These are phyloP conservation scores for Sarcocystis neurona DNA, from an alignment of 169 alveolate genomes.

Conservation along the genomic window DNA sequence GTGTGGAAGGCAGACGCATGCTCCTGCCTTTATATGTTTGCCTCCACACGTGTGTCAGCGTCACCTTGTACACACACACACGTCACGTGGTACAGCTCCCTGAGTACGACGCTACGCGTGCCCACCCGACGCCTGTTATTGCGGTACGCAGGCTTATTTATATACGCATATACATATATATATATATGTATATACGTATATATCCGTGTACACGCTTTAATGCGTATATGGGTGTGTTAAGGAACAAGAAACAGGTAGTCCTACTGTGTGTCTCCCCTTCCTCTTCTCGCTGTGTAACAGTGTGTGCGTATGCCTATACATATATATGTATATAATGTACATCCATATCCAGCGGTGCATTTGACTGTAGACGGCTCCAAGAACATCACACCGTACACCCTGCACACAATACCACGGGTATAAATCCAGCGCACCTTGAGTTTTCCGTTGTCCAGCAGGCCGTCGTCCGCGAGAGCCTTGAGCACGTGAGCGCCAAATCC, in stretches of 20 bases:
- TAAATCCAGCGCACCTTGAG: constrained; percentile 1
- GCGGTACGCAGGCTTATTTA: too few relatives aligned
- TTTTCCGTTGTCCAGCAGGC: constrained; percentile 37
- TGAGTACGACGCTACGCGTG: too few relatives aligned
- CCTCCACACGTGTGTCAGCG: too few relatives aligned
- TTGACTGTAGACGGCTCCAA: not conserved
- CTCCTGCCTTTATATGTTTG: too few relatives aligned
- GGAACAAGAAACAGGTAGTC: not conserved
- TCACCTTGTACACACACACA: too few relatives aligned
- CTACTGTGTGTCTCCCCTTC: not conserved
- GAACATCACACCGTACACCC: not conserved
- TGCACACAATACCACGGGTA: not conserved
- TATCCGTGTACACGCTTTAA: constrained; percentile 12
- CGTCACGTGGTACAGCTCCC: too few relatives aligned
- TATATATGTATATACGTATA: too few relatives aligned
- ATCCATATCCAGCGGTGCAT: not conserved
- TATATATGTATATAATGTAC: not conserved
- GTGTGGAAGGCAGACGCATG: too few relatives aligned
- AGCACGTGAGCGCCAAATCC: constrained; percentile 72
- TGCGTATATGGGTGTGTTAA: not conserved
- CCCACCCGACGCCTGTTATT: too few relatives aligned
- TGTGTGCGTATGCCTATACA: not conserved
- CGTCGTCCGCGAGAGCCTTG: constrained; percentile 16
- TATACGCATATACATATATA: too few relatives aligned
- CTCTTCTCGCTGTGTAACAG: not conserved